A percentile compares a stretch with the other conserved stretches of the same genome.
Evolutionary conservation across 345 rosid species (phyloP).

Genomic region (Abelmoschus esculentus): DNA sequence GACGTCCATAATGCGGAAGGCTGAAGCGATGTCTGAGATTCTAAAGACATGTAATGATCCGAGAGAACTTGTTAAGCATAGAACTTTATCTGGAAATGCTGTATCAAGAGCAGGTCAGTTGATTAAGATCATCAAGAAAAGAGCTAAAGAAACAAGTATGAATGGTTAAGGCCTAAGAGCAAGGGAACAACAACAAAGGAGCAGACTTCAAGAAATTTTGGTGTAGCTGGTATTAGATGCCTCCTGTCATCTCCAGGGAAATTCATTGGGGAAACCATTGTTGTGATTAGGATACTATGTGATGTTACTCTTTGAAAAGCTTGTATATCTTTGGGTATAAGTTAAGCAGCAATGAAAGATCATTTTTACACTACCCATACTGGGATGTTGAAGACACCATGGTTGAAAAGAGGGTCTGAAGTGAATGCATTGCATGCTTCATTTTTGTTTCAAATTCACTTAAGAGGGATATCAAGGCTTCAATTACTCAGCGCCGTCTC

Average conservation of each 20-base stretch:
- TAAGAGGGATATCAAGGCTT: not conserved
- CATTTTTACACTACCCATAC: not conserved
- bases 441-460: not conserved
- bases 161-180: not conserved
- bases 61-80: slow-evolving; percentile 40
- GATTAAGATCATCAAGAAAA: slow-evolving; percentile 21
- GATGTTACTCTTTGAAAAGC: not conserved
- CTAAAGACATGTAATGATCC: slow-evolving; percentile 64
- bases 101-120: slow-evolving; percentile 21
- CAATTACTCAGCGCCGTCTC: not conserved
- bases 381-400: not conserved
- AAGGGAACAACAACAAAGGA: not conserved
- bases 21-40: slow-evolving; percentile 66
- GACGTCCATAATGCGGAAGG: slow-evolving; percentile 49
- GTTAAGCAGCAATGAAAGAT: not conserved
- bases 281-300: not conserved
- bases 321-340: too few species aligned
- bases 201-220: not conserved
- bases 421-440: not conserved
- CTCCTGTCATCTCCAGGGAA: not conserved
- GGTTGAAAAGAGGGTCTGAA: not conserved
- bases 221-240: not conserved
- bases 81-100: slow-evolving; percentile 26
- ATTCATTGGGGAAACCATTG: not conserved
- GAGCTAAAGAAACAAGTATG: slow-evolving; percentile 10